Percentiles rank a stretch among this genome's conserved stretches.
Conservation (phyloP, 176 grass and related monocot species). For the Microstegium vimineum region DNA sequence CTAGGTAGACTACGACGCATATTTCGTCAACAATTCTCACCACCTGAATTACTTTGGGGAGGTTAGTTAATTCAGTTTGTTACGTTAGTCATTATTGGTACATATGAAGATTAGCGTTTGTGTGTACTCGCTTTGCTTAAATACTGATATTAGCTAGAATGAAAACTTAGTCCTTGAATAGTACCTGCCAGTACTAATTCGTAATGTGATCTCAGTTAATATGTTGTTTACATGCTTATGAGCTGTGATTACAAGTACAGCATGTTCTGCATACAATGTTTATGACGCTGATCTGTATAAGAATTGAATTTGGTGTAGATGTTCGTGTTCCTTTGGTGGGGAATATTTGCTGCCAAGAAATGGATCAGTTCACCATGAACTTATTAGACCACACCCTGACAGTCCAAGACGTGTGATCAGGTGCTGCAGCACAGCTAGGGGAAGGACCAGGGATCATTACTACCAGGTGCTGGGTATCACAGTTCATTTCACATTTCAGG, state of each 20-base stretch:
- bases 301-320: constrained; percentile 42
- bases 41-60: too few relatives aligned
- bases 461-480: constrained; percentile 49
- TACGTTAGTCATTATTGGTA: not conserved
- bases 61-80: constrained; percentile 7
- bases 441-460: constrained; percentile 34
- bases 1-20: too few relatives aligned
- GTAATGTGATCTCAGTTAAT: not conserved
- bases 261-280: not conserved
- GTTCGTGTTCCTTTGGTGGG: constrained; percentile 97
- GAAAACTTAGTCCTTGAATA: not conserved
- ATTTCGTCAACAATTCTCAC: too few relatives aligned
- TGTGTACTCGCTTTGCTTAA: not conserved
- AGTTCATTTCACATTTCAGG: constrained; percentile 37
- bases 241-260: not conserved
- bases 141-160: not conserved
- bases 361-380: not conserved
- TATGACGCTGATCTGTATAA: not conserved
- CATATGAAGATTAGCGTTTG: not conserved
- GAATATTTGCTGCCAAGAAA: constrained; percentile 47
- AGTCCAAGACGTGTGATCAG: constrained; percentile 25
- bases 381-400: constrained; percentile 2
- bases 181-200: too few relatives aligned
- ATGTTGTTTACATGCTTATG: not conserved
- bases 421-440: too few relatives aligned